These are phyloP conservation scores for Ogataea methanolica DNA, from an alignment of 805 yeast genomes.

Conservation along the genomic window DNA sequence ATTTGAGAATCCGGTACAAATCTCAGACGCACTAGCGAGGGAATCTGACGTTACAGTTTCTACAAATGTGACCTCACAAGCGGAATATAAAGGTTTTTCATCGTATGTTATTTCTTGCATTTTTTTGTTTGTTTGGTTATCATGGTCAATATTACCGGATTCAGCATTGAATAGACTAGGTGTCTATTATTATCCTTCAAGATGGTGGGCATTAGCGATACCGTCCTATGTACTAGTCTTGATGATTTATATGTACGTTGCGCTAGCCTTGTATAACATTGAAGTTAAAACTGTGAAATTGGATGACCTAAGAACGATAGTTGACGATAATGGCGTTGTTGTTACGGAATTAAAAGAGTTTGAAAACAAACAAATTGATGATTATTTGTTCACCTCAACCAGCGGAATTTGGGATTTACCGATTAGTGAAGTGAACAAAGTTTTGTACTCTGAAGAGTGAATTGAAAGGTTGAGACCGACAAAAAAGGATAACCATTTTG, in stretches of 20 bases:
- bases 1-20: constrained; percentile 10
- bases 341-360: constrained; percentile 19
- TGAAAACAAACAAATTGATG: constrained; percentile 15
- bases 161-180: constrained; percentile 45
- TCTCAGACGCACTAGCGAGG: constrained; percentile 54
- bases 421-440: constrained; percentile 59
- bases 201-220: constrained; percentile 85
- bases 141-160: constrained; percentile 77
- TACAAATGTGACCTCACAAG: constrained; percentile 47
- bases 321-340: constrained; percentile 54
- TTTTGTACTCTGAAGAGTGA: constrained; percentile 40
- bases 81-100: constrained; percentile 88
- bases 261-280: constrained; percentile 66
- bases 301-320: constrained; percentile 56
- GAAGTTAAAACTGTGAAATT: constrained; percentile 64
- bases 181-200: constrained; percentile 73
- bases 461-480: background rate
- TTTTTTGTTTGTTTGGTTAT: constrained; percentile 48
- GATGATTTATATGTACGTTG: constrained; percentile 70
- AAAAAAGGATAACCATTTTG: too few relatives aligned
- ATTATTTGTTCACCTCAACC: constrained; percentile 52
- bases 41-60: constrained; percentile 64
- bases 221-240: constrained; percentile 68
- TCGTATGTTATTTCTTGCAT: constrained; percentile 64
- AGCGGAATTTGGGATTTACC: constrained; percentile 90